Conservation (phyloP, 2,329 filamentous ascomycete genomes). For the Diaporthe nobilis region DNA sequence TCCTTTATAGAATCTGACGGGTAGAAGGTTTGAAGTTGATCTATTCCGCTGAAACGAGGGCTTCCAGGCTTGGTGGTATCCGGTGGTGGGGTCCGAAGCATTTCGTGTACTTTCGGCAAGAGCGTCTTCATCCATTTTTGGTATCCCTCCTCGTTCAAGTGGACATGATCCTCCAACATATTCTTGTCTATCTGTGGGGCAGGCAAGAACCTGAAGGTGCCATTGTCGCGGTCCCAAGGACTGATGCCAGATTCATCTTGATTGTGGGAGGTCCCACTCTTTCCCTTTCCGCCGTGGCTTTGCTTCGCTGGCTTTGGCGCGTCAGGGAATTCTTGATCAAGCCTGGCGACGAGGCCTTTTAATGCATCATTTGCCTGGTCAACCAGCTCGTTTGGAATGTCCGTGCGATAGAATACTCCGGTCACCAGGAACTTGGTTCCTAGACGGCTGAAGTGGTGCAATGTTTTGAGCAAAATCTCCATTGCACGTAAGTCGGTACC, state of each 20-base stretch:
- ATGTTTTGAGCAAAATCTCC: neutral
- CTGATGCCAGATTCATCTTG: neutral
- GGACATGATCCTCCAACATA: slow-evolving; percentile 44
- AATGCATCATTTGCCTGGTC: slow-evolving; percentile 40
- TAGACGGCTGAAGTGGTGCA: slow-evolving; percentile 12
- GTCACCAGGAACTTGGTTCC: slow-evolving; percentile 42
- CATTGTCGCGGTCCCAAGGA: neutral
- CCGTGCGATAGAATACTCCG: slow-evolving; percentile 44
- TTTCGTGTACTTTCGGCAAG: slow-evolving; percentile 12
- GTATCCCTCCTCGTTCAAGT: slow-evolving; percentile 45
- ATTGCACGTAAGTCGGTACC: slow-evolving; percentile 25
- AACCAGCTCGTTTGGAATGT: slow-evolving; percentile 42
- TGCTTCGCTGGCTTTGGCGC: neutral
- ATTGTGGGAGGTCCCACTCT: neutral
- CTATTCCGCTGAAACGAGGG: neutral
- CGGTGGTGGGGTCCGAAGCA: neutral
- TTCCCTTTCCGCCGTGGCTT: neutral
- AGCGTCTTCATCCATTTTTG: slow-evolving; percentile 42
- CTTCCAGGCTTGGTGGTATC: neutral
- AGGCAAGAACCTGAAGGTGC: slow-evolving; percentile 24
- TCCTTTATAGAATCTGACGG: neutral
- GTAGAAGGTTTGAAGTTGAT: neutral
- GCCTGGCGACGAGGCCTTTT: neutral
- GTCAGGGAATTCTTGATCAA: neutral
- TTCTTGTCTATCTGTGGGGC: slow-evolving; percentile 15